Evolutionary conservation across 202 grass and related monocot species (phyloP), one percentile per base, ranked within the genome.

Genomic region (Panicum hallii): DNA sequence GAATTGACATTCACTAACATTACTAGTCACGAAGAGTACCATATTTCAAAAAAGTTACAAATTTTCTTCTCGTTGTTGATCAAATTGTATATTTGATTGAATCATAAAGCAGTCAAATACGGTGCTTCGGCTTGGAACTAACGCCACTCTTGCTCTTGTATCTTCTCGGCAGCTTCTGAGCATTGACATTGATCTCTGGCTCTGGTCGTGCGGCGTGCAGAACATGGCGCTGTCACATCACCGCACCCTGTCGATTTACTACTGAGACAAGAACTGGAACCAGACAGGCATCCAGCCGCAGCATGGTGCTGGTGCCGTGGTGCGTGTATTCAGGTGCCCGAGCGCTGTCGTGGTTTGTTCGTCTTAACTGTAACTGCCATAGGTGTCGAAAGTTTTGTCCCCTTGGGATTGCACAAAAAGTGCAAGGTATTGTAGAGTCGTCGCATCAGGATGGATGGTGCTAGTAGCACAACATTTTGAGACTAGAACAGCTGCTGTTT

Each of bases 171-270:
- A 96, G 97, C 91, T 99, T 78, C 92, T 96, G 74, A 99, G 97
- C 89, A 90, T 96, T 85, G 91, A 96, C 87, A 91, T 99, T 63
- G 93, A 97, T 91, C 91, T 97, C 47, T 99, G 97, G 93, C 91
- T 97, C 78, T 99, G 97, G 97, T 94, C 93, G 0, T 87, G 79
- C 67, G 97, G 97, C 79, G 91, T 97, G 79, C 92, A 87, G 79
- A 94, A 91, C 85, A 86, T 84, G 69, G 68, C 83, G 82, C 81
- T 99, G 88, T 87, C 86, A 46, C 88, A 99, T 87, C 97, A 99
- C 90, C 93, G 97, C 70, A 99, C 97, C 42, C 88, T 96, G 77
- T 99, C 97, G 54, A 96, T 96, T 81, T 99, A 91, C 80, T 99
- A 99, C 82, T 91, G 83, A 94, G 50, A 69, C 19, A 50, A 80